Conservation (phyloP, 495 filamentous ascomycete species). For the Glonium stellatum region DNA sequence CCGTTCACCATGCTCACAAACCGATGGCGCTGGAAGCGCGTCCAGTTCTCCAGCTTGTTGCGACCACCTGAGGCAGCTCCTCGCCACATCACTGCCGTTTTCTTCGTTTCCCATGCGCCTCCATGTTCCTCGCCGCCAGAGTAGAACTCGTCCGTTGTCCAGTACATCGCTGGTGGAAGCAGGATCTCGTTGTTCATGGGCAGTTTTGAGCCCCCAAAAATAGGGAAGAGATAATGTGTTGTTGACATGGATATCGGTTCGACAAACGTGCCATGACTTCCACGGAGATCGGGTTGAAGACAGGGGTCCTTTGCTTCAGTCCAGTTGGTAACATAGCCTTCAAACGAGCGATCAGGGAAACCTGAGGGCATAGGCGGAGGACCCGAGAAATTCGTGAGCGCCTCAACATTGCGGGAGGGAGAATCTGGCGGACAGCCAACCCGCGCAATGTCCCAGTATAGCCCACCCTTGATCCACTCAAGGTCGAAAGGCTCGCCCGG, state of each 20-base stretch:
- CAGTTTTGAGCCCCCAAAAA: slow-evolving; percentile 74
- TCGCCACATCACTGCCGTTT: slow-evolving; percentile 55
- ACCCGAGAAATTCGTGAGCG: slow-evolving; percentile 28
- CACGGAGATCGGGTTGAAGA: slow-evolving; percentile 32
- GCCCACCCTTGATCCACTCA: slow-evolving; percentile 14
- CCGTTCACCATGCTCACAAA: slow-evolving; percentile 63
- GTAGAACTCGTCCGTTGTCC: slow-evolving; percentile 64
- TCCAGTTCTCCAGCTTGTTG: slow-evolving; percentile 58
- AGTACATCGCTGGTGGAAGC: slow-evolving; percentile 77
- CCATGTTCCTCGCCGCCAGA: slow-evolving; percentile 44
- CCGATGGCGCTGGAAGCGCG: slow-evolving; percentile 64
- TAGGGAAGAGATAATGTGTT: slow-evolving; percentile 53
- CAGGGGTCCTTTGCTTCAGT: slow-evolving; percentile 34
- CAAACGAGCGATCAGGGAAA: slow-evolving; percentile 24
- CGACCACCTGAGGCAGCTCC: slow-evolving; percentile 63
- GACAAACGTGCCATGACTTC: slow-evolving; percentile 64
- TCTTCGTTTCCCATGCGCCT: slow-evolving; percentile 52
- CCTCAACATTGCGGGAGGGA: slow-evolving; percentile 24
- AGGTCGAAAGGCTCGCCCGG: slow-evolving; percentile 9
- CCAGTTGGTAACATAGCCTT: slow-evolving; percentile 38
- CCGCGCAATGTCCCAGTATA: slow-evolving; percentile 33
- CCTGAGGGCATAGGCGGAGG: slow-evolving; percentile 22
- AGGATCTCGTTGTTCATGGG: slow-evolving; percentile 77
- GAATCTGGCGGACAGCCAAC: slow-evolving; percentile 32
- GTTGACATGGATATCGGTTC: slow-evolving; percentile 54